Evolutionary conservation across 208 protist species (phyloP), one percentile per base, ranked within the genome.

Genomic region (Leishmania tropica): DNA sequence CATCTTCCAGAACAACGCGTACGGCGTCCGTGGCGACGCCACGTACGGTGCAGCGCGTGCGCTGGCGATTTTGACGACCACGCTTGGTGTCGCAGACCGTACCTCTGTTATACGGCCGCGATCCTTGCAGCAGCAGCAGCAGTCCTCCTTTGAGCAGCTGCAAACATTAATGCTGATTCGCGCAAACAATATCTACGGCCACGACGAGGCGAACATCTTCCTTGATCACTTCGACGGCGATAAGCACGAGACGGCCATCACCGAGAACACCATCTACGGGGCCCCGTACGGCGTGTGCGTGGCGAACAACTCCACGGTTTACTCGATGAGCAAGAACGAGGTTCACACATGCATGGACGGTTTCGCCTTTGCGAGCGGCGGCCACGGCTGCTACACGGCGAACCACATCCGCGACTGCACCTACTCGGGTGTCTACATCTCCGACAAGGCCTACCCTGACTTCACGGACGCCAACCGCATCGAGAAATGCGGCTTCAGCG

Each of bases 321-420:
- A 79, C 31, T 76, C 75, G n/a, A 87, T 91, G 62, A 65, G 84
- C 28, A 75, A 85, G 24, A 97, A 97, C 77, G 73, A 83, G 24
- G 89, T 97, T 68, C 84, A 90, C 79, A 83, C 93, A 78, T 96
- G 89, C 85, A 56, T 88, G 56, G 95, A 97, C 79, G 95, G 95
- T 75, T 80, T 96, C 54, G 89, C 80, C 62, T 74, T 88, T 37
- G 87, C 90, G 3, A 85, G 79, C 56, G 85, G 89, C 56, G 93
- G 91, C 42, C 60, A 35, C 17, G 93, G 95, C 60, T 70, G 56
- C 24, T 95, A 96, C 83, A 86, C 45, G 3, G 83, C 81, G 37
- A 97, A 97, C 81, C 82, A 74, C 47, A 92, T 97, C 56, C 77
- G 87, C 73, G 74, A 92, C 74, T 97, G 95, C 73, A 67, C 83